These are phyloP conservation scores for Penicillium sp. DNA, from an alignment of 2,329 filamentous ascomycete species.

Conservation along the genomic window DNA sequence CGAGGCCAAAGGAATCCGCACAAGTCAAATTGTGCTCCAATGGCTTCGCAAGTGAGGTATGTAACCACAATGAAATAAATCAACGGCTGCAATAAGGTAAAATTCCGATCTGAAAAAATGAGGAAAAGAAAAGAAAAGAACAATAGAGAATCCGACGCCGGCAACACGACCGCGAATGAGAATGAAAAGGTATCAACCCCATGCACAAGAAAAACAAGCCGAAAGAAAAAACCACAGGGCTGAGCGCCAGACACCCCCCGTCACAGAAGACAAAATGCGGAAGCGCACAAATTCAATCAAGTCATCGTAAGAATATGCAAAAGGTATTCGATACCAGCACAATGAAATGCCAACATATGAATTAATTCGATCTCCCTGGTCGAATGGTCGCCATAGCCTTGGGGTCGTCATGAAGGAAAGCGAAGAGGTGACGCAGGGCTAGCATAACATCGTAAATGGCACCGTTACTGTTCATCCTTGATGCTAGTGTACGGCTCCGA, in stretches of 20 bases:
- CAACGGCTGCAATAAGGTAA: conserved; percentile 18
- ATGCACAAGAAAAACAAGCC: conserved; percentile 21
- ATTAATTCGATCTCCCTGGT: conserved; percentile 30
- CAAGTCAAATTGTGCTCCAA: not conserved
- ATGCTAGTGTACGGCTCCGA: conserved; percentile 31
- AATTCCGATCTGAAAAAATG: conserved; percentile 25
- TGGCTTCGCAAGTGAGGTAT: not conserved
- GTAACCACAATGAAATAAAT: conserved; percentile 10
- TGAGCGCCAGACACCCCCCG: conserved; percentile 34
- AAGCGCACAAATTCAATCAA: conserved; percentile 33
- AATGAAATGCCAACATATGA: conserved; percentile 41
- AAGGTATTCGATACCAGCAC: conserved; percentile 39
- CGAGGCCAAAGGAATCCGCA: not conserved
- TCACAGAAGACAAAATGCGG: conserved; percentile 33
- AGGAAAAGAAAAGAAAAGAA: conserved; percentile 20
- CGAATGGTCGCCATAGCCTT: conserved; percentile 18
- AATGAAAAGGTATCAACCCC: conserved; percentile 31
- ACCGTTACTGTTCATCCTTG: conserved; percentile 32
- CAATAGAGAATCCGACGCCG: conserved; percentile 28
- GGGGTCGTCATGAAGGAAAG: conserved; percentile 24
- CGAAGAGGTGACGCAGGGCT: conserved; percentile 21
- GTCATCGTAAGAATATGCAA: conserved; percentile 41
- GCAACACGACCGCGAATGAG: conserved; percentile 23
- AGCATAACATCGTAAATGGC: conserved; percentile 25
- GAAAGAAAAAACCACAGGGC: conserved; percentile 22